phyloP scores from a whole-genome alignment of 1,284 basidiomycete species.

The Leccinum griseonigrum region DNA sequence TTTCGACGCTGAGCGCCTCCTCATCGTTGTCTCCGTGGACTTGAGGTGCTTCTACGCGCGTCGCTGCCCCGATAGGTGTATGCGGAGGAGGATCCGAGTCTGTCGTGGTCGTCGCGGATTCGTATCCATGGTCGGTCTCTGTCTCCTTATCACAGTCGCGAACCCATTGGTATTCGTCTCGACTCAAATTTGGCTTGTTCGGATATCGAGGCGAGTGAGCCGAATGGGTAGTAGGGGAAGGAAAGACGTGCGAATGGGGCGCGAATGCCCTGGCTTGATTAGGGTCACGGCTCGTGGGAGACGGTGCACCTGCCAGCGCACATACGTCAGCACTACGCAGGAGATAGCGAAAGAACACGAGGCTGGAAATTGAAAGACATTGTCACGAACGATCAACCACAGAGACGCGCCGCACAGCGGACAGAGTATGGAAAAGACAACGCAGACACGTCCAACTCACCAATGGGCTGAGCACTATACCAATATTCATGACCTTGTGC shows the following conservation, averaged over 20 bases:
- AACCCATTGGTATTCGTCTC: slow-evolving; percentile 4
- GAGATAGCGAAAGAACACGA: slow-evolving; percentile 3
- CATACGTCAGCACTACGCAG: slow-evolving; percentile 13
- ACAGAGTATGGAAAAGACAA: neutral
- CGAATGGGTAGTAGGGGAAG: neutral
- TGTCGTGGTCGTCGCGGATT: slow-evolving; percentile 30
- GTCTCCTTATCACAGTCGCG: slow-evolving; percentile 24
- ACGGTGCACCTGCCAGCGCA: slow-evolving; percentile 15
- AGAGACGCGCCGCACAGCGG: neutral
- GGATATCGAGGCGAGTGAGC: neutral
- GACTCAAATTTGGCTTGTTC: slow-evolving; percentile 2
- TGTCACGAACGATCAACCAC: slow-evolving; percentile 1
- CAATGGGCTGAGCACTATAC: slow-evolving; percentile 17
- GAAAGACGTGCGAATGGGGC: slow-evolving; percentile 5
- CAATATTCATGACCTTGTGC: slow-evolving; percentile 24
- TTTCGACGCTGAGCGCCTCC: slow-evolving; percentile 13
- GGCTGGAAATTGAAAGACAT: neutral
- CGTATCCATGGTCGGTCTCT: slow-evolving; percentile 28
- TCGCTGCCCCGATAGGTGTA: slow-evolving; percentile 23
- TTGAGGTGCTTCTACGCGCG: slow-evolving; percentile 6
- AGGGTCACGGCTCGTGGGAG: slow-evolving; percentile 13
- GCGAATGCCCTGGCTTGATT: slow-evolving; percentile 6
- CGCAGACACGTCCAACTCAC: slow-evolving; percentile 20
- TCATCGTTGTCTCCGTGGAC: slow-evolving; percentile 19
- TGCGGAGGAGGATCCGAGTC: slow-evolving; percentile 30